Base-by-base conservation (phyloP, 1,284 basidiomycete genomes). In the Sporisorium reilianum region DNA sequence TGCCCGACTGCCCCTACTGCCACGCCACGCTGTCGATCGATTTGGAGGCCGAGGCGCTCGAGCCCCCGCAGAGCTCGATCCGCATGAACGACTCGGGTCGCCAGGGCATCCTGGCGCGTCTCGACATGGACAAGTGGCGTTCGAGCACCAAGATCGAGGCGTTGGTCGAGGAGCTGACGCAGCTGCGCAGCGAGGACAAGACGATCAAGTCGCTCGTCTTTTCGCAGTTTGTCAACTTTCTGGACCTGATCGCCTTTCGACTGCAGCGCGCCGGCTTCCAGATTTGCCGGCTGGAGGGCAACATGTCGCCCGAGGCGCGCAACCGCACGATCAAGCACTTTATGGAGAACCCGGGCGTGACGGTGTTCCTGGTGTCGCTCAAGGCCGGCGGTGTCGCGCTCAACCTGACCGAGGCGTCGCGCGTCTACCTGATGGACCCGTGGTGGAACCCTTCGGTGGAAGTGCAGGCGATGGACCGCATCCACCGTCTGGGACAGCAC, bases 61-160 rank as follows among this genome's bases (percentile, higher is more conserved):
- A 98, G 80, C 28, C 91, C 90, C 73, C 90, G 91, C 90, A 88
- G 65, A 84, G 87, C 11, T 57, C 69, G 46, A 72, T 63, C 14
- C 60, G 64, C 12, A 70, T 68, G 56, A 74, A 75, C 44, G 88
- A 89, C 34, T 87, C 88, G 1, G 77, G 75, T 22, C 90, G 94
- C 36, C 96, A 99, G 85, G 97, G 97, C 41, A 97, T 99, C 62
- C 89, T 99, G 5, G 92, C 93, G 34, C 89, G 95, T 6, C 88
- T 99, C 20, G 90, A 98, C 82, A 87, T 98, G 45, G 90, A 93
- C 78, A 88, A 91, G 67, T 98, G 95, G 94, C 89, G 93, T 45
- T 97, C 94, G 5, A 95, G 93, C 36, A 92, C 95, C 11, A 99
- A 99, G 88, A 94, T 99, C 55, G 97, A 99, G 84, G 96, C 97